Evolutionary conservation across 1,284 basidiomycete genomes (phyloP).

Genomic region (Veloboletus limbatus): DNA sequence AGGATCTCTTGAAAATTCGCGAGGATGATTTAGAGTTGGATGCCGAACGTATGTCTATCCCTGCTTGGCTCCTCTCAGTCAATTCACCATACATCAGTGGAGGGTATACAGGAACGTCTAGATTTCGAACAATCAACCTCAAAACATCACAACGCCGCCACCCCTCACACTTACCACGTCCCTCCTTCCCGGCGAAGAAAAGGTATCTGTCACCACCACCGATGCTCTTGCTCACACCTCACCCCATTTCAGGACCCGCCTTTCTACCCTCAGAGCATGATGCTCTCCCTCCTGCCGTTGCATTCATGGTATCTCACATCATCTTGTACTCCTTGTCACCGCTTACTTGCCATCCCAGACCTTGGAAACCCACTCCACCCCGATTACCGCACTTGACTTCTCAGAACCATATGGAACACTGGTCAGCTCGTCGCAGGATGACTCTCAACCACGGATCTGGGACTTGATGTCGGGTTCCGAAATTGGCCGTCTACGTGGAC

Average conservation of each 20-base stretch:
- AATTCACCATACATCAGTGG: slow-evolving; percentile 48
- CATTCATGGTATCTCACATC: slow-evolving; percentile 79
- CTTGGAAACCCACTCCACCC: slow-evolving; percentile 74
- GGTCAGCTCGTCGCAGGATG: slow-evolving; percentile 83
- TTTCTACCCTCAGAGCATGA: slow-evolving; percentile 98
- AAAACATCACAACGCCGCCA: slow-evolving; percentile 34
- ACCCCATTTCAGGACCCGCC: slow-evolving; percentile 64
- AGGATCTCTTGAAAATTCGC: slow-evolving; percentile 81
- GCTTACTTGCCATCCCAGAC: slow-evolving; percentile 50
- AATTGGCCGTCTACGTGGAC: slow-evolving; percentile 79
- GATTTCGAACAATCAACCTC: slow-evolving; percentile 57
- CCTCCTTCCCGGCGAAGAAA: slow-evolving; percentile 72
- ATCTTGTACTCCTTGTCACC: slow-evolving; percentile 2
- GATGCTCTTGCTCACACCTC: slow-evolving; percentile 12
- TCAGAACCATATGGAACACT: slow-evolving; percentile 95
- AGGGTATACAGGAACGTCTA: slow-evolving; percentile 83
- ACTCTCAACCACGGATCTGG: slow-evolving; percentile 81
- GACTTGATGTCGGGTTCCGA: slow-evolving; percentile 81
- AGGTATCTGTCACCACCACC: slow-evolving; percentile 42
- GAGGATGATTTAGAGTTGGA: slow-evolving; percentile 96
- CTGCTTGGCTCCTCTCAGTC: slow-evolving; percentile 1
- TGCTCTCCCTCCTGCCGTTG: slow-evolving; percentile 89
- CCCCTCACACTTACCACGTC: slow-evolving; percentile 44
- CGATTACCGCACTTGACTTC: slow-evolving; percentile 90
- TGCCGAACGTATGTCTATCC: slow-evolving; percentile 74